A percentile compares a stretch with the other conserved stretches of the same genome.
Conservation (phyloP, 1,284 basidiomycete species). For the Malassezia japonica region DNA sequence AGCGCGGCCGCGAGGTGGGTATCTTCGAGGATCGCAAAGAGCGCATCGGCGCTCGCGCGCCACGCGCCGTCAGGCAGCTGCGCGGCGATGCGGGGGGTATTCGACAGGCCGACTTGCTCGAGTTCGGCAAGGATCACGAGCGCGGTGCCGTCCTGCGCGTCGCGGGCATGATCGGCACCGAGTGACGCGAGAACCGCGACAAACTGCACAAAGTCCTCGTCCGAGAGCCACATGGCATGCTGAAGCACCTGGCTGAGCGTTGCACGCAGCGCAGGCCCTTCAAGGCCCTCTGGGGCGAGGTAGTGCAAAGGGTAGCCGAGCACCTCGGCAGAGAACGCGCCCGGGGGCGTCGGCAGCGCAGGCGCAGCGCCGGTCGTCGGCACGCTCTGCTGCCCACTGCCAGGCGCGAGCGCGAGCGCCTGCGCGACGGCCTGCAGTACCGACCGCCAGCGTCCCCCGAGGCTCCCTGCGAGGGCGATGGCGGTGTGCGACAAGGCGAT, state of each 20-base stretch:
- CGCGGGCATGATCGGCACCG: constrained; percentile 50
- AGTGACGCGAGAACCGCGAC: background rate
- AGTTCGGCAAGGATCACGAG: constrained; percentile 75
- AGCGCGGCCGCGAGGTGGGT: constrained; percentile 64
- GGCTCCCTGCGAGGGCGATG: constrained; percentile 69
- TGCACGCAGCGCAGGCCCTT: background rate
- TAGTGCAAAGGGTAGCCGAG: too few species aligned
- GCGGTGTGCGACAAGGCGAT: constrained; percentile 70
- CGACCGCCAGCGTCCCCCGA: constrained; percentile 80
- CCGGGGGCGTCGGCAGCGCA: background rate
- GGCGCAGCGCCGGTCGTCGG: background rate
- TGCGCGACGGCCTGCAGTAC: constrained; percentile 59
- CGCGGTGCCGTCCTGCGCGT: constrained; percentile 65
- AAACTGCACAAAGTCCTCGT: constrained; percentile 2
- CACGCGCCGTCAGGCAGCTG: constrained; percentile 72
- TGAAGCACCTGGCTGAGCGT: constrained; percentile 7
- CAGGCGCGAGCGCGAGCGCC: constrained; percentile 18
- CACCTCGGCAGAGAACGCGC: too few species aligned
- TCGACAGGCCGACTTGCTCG: constrained; percentile 66
- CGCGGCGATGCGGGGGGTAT: constrained; percentile 73
- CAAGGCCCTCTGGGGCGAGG: background rate
- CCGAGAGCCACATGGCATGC: background rate
- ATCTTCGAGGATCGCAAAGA: background rate
- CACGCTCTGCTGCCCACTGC: too few species aligned
- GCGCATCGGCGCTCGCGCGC: constrained; percentile 65